Base-by-base conservation (phyloP, 495 filamentous ascomycete species). In the Tuber melanosporum region DNA sequence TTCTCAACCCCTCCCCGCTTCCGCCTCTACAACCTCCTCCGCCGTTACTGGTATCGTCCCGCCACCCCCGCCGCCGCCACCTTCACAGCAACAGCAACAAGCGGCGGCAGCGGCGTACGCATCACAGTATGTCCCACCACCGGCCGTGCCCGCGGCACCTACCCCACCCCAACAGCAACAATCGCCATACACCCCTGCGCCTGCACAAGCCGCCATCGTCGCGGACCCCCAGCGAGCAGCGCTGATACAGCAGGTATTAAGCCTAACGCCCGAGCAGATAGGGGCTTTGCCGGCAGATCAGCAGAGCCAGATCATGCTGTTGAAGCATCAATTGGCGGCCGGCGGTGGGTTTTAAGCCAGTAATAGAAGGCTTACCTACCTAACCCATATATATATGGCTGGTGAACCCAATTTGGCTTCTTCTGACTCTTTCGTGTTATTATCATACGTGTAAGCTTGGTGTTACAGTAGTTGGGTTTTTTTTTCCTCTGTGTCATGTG, bases 211-310 rank as follows among this genome's bases (percentile, higher is more conserved):
- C 39, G 26, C 78, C 76, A 46, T 76, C n/a, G 75, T 42, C 43
- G 71, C 62, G 39, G 81, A 80, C 39, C 78, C 81, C 20, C 75
- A 80, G 71, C 76, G 75, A 32, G 77, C 80, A 22, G 81, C 81
- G 12, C 47, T 83, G 41, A 82, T 83, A 69, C 82, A 83, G 73
- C 83, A 83, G 46, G 82, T 83, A 6, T 70, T 83, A 76, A 82
- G 78, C 20, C 47, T 83, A 75, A 83, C 82, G 6, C 82, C 79
- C 41, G 82, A 83, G 52, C 82, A 83, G 71, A 83, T 83, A 39
- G 79, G 80, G 0, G 75, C 75, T 5, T 74, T 83, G 72, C 79
- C 82, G 26, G 77, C 79, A 9, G 82, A 83, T 41, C 82, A 83
- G 77, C 82, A 83, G 76, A 77, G 75, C 43, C 82, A 83, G 74